These are phyloP conservation scores for Physcomitrellopsis africana DNA, from an alignment of 225 moss, liverwort and hornwort species.

Conservation along the genomic window DNA sequence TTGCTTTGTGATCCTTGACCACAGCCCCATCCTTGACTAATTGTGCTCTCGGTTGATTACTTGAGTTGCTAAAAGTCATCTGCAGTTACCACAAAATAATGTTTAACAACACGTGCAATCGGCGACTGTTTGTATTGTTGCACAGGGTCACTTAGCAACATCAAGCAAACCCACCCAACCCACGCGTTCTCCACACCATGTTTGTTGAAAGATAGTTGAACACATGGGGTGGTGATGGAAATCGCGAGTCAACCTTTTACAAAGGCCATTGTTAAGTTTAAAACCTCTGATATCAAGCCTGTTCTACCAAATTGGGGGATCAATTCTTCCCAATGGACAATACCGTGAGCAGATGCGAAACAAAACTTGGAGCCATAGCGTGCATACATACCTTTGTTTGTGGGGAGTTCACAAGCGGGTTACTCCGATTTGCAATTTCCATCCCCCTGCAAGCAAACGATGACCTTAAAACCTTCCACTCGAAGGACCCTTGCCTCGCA, in stretches of 20 bases:
- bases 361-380: too few relatives aligned
- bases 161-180: too few relatives aligned
- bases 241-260: too few relatives aligned
- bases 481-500: constrained; percentile 36
- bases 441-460: constrained; percentile 28
- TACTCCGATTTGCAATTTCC: background rate
- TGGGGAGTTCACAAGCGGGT: constrained; percentile 9
- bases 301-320: too few relatives aligned
- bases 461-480: constrained; percentile 38
- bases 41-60: constrained; percentile 24
- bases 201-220: too few relatives aligned
- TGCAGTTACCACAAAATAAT: constrained; percentile 29
- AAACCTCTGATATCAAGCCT: too few relatives aligned
- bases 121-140: background rate
- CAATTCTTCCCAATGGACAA: too few relatives aligned
- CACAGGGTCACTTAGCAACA: too few relatives aligned
- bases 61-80: constrained; percentile 17
- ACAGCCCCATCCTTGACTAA: constrained; percentile 16
- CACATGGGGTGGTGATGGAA: too few relatives aligned
- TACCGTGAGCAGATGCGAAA: too few relatives aligned
- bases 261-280: too few relatives aligned
- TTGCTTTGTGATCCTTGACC: constrained; percentile 33
- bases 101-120: background rate
- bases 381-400: constrained; percentile 24
- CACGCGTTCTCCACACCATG: too few relatives aligned